phyloP scores from a whole-genome alignment of 768 basidiomycete species.

The Lenzites betulinus region DNA sequence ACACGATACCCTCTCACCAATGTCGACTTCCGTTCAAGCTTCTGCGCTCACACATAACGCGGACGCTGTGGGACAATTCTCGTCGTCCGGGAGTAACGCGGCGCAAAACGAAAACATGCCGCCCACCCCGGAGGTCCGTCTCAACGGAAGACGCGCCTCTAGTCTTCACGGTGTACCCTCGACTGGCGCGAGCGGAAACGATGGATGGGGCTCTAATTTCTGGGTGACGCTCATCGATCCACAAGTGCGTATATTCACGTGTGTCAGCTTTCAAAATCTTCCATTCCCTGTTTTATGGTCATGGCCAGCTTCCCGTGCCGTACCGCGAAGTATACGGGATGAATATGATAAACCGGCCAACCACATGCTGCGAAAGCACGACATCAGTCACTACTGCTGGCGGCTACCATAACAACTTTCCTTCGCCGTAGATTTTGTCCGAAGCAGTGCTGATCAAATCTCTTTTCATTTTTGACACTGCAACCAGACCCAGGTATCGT shows the following conservation, averaged over 20 bases:
- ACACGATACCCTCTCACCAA: slow-evolving; percentile 7
- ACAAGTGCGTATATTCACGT: slow-evolving; percentile 53
- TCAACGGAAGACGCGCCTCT: slow-evolving; percentile 30
- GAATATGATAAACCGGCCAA: too few relatives aligned
- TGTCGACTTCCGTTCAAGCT: slow-evolving; percentile 15
- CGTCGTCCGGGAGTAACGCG: slow-evolving; percentile 3
- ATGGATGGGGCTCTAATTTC: slow-evolving; percentile 85
- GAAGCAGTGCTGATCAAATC: too few relatives aligned
- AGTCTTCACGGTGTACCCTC: slow-evolving; percentile 15
- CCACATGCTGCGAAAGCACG: too few relatives aligned
- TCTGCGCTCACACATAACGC: not conserved
- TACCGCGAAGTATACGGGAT: too few relatives aligned
- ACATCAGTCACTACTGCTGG: too few relatives aligned
- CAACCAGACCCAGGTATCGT: slow-evolving; percentile 52
- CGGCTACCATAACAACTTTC: too few relatives aligned
- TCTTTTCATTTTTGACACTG: not conserved
- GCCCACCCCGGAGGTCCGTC: slow-evolving; percentile 30
- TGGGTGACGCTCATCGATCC: slow-evolving; percentile 96
- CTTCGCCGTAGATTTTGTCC: too few relatives aligned
- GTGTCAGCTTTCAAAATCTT: slow-evolving; percentile 37
- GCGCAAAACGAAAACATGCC: slow-evolving; percentile 14
- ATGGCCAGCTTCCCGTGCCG: not conserved
- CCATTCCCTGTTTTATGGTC: slow-evolving; percentile 12
- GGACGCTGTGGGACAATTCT: not conserved
- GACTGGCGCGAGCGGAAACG: slow-evolving; percentile 12